phyloP scores from a whole-genome alignment of 2,329 filamentous ascomycete species.

The Curvularia sp. region DNA sequence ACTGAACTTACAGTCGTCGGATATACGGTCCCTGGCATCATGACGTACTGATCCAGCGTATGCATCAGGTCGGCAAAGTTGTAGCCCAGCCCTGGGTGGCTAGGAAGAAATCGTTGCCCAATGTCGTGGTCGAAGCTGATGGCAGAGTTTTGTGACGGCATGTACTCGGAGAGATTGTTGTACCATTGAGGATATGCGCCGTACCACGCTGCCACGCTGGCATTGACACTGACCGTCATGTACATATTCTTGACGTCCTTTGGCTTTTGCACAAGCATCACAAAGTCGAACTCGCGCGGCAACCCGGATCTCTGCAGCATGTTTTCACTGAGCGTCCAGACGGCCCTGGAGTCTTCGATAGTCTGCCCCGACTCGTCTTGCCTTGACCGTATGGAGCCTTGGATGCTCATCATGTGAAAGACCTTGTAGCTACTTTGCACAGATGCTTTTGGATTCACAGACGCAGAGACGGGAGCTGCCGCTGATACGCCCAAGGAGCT shows the following conservation, averaged over 20 bases:
- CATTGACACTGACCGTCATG: constrained; percentile 54
- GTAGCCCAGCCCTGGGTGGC: constrained; percentile 48
- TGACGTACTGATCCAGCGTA: constrained; percentile 55
- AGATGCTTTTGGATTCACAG: constrained; percentile 52
- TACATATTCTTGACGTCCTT: constrained; percentile 49
- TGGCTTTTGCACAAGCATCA: constrained; percentile 57
- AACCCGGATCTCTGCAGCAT: constrained; percentile 57
- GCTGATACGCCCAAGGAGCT: constrained; percentile 57
- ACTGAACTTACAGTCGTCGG: constrained; percentile 33
- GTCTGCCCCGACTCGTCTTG: constrained; percentile 50
- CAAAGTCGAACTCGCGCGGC: constrained; percentile 60
- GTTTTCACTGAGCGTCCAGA: constrained; percentile 61
- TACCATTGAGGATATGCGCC: constrained; percentile 54
- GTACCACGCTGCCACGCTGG: constrained; percentile 51
- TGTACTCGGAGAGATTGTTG: constrained; percentile 48
- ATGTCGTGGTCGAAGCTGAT: constrained; percentile 53
- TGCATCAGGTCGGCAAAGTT: constrained; percentile 55
- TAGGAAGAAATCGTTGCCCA: constrained; percentile 54
- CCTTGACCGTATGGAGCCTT: constrained; percentile 55
- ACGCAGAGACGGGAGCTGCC: constrained; percentile 50
- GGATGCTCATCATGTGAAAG: constrained; percentile 59
- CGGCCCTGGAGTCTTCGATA: constrained; percentile 54
- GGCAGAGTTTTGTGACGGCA: constrained; percentile 46
- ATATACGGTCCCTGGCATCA: constrained; percentile 54
- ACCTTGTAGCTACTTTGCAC: constrained; percentile 53